Base-by-base conservation (phyloP, 1,284 basidiomycete genomes). In the Marasmius fiardii region DNA sequence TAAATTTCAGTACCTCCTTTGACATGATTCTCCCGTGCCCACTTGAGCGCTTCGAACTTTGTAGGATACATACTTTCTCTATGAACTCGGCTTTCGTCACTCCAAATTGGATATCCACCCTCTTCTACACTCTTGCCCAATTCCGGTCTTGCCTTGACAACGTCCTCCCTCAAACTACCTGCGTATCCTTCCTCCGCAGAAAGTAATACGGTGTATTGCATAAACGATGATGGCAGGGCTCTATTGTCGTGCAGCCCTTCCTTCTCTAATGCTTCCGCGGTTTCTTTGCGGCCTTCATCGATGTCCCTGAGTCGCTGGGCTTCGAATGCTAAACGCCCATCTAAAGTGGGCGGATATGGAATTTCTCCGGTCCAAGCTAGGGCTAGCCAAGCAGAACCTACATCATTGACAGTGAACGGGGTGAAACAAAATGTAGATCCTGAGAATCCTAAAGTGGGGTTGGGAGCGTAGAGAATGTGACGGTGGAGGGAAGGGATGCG, bases 401-500 rank as follows among this genome's bases (percentile, higher is more conserved):
- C 28, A 39, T 58, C 57, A 7, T 54, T 51, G 21, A 58, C 55
- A 14, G 51, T 56, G 51, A 58, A 58, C 11, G 57, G 57, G 3
- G 53, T 55, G 18, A 45, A 58, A 16, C 43, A 43, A 49, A 56
- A 53, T 6, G 28, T 21, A 7, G 52, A 51, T 28, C 74, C 75
- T 33, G 74, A 67, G 64, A 80, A 79, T 4, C 74, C 76, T 2
- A 80, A 65, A 0, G 73, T 66, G 1, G 77, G 71, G 52, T 75
- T 79, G 48, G 65, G 62, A 1, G 76, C 73, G 53, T 79, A 78
- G 10, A 81, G 54, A n/a, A 75, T 70, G 45, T 79, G 71, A 12
- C 70, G 66, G 59, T 78, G 72, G 26, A 79, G 68, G 3, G 61
- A 68, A 0, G 77, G 77, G 4, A 81, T 64, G 24, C 75, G 72